phyloP scores from a whole-genome alignment of 192 early-diverging fungal species.

The Backusella macrospora region DNA sequence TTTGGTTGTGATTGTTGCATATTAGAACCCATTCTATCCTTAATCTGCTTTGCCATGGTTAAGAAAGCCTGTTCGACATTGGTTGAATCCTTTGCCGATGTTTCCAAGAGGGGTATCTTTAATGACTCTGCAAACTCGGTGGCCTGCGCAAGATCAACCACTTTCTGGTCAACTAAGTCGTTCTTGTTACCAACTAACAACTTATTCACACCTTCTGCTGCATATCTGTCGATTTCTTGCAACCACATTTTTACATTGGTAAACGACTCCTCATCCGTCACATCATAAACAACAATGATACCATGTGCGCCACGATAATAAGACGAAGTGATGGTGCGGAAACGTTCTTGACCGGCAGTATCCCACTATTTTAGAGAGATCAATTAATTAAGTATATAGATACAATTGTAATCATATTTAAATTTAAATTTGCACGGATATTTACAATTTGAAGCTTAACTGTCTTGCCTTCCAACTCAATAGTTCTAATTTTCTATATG shows the following conservation, averaged over 20 bases:
- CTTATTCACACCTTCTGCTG: conserved; percentile 94
- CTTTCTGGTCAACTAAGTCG: conserved; percentile 88
- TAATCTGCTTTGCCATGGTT: conserved; percentile 99
- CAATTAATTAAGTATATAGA: neutral
- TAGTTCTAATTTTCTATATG: conserved; percentile 92
- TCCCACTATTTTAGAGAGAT: conserved; percentile 68
- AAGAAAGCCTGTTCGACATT: conserved; percentile 99
- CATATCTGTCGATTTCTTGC: conserved; percentile 96
- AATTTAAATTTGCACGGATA: neutral
- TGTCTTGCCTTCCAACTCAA: conserved; percentile 95
- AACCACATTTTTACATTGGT: conserved; percentile 95
- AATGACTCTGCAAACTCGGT: conserved; percentile 89
- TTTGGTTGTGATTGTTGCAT: conserved; percentile 35
- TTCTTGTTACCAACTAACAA: conserved; percentile 96
- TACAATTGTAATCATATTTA: neutral
- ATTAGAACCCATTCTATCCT: conserved; percentile 72
- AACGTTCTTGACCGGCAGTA: conserved; percentile 95
- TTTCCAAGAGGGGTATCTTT: conserved; percentile 94
- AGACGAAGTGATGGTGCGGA: conserved; percentile 94
- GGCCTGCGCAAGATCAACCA: conserved; percentile 50
- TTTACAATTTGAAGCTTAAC: conserved; percentile 93
- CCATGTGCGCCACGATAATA: conserved; percentile 98
- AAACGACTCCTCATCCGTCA: conserved; percentile 92
- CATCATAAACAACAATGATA: conserved; percentile 96
- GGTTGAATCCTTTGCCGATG: conserved; percentile 94